Evolutionary conservation across 768 basidiomycete genomes (phyloP).

Genomic region (Neoboletus subvelutipes): DNA sequence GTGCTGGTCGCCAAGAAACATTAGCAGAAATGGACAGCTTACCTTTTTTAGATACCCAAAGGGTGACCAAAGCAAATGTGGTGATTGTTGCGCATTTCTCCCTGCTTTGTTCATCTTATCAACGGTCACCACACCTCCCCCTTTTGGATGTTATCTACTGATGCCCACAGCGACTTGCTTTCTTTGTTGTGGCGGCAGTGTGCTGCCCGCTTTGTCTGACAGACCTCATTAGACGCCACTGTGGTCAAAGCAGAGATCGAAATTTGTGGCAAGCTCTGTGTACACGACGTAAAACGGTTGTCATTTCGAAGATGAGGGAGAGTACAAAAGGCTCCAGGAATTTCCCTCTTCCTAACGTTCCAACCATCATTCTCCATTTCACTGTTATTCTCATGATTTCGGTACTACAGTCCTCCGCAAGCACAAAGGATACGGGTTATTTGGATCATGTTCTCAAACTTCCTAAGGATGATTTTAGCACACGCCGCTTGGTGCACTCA

Average conservation of each 20-base stretch:
- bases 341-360: background rate
- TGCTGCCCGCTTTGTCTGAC: conserved; percentile 22
- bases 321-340: conserved; percentile 20
- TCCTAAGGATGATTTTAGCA: conserved; percentile 3
- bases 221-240: conserved; percentile 8
- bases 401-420: background rate
- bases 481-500: conserved; percentile 9
- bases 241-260: conserved; percentile 18
- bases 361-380: background rate
- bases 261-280: conserved; percentile 3
- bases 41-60: conserved; percentile 13
- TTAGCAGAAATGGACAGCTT: conserved; percentile 12
- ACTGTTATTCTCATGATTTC: conserved; percentile 9
- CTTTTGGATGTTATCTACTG: background rate
- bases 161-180: conserved; percentile 9
- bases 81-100: conserved; percentile 1
- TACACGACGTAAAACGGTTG: conserved; percentile 8
- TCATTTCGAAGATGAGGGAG: conserved; percentile 3
- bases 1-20: conserved; percentile 7
- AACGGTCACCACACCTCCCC: conserved; percentile 5
- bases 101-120: conserved; percentile 25
- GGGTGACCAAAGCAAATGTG: conserved; percentile 3
- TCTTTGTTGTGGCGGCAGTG: conserved; percentile 17
- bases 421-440: background rate
- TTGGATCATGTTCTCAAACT: background rate